Evolutionary conservation across 176 grass and related monocot genomes (phyloP), one percentile per base, ranked within the genome.

Genomic region (Raddia distichophylla): DNA sequence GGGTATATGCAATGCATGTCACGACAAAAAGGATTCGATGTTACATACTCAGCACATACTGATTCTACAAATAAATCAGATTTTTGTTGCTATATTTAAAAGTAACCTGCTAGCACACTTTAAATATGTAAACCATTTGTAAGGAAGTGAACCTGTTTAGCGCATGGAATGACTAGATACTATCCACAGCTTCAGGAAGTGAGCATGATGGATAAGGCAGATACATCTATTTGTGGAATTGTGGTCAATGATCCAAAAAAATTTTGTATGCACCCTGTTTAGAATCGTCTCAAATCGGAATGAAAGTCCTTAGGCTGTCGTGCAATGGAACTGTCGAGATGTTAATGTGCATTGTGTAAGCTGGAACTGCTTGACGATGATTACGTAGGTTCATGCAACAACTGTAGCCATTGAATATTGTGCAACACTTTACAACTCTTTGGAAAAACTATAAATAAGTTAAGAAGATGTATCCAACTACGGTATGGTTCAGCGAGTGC

Each of bases 341-440:
- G 13, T 52, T 52, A 64, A 44, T 40, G 13, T 63, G 33, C 10
- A 62, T 0, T 61, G 14, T 60, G 46, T 78, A 70, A 61, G 42
- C 12, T 44, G 45, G 15, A 8, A 3, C 17, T 78, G 19, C 10
- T 0, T 67, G 53, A 43, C 15, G 1, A 69, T 77, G 48, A 18
- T 71, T 44, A n/a, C 46, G 46, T 13, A 64, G 10, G 16, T 62
- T 7, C n/a, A 52, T 75, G 14, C 19, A 8, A 2, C 4, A 44
- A 18, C 48, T 75, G 9, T 49, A 50, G 33, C 15, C 33, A 69
- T 60, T 75, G 53, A 40, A 60, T 76, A 59, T 71, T 47, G 37
- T 47, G 4, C 19, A 61, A 32, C 2, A 0, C 7, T 1, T 76
- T 46, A 22, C 46, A 64, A 64, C 61, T 37, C 10, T 6, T 6